A percentile compares a stretch with the other conserved stretches of the same genome.
phyloP scores from a whole-genome alignment of 371 early-diverging fungal genomes.

The Rhizomucor pusillus region DNA sequence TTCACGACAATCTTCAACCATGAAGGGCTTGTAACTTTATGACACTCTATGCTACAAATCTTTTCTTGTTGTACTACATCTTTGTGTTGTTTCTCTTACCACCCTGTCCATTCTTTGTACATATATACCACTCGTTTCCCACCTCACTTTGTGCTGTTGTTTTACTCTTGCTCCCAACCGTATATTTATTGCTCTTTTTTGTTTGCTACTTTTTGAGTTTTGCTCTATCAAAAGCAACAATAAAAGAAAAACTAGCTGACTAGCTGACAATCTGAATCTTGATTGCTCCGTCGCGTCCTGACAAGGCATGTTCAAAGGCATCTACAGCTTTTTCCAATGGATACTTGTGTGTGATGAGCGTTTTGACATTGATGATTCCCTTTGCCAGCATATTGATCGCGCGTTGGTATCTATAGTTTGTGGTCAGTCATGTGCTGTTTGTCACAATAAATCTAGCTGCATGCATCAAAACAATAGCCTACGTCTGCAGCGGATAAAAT shows the following conservation, averaged over 20 bases:
- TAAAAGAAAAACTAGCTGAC: background rate
- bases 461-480: too few species aligned
- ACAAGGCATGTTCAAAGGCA: constrained; percentile 43
- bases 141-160: constrained; percentile 4
- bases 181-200: constrained; percentile 1
- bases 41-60: too few species aligned
- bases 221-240: too few species aligned
- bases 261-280: constrained; percentile 41
- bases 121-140: background rate
- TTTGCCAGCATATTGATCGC: constrained; percentile 43
- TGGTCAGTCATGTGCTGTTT: too few species aligned
- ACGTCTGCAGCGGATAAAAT: too few species aligned
- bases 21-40: too few species aligned
- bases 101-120: background rate
- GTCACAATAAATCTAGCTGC: too few species aligned
- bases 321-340: constrained; percentile 33
- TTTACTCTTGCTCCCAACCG: too few species aligned
- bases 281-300: constrained; percentile 40
- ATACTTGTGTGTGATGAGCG: constrained; percentile 46
- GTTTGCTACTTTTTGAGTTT: background rate
- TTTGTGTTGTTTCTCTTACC: too few species aligned
- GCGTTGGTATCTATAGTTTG: constrained; percentile 31
- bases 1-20: too few species aligned
- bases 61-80: too few species aligned
- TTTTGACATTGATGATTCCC: constrained; percentile 41